Percentiles rank a stretch among this genome's conserved stretches.
These are phyloP conservation scores for Rhizophagus sp. DNA, from an alignment of 192 early-diverging fungal genomes.

Conservation along the genomic window DNA sequence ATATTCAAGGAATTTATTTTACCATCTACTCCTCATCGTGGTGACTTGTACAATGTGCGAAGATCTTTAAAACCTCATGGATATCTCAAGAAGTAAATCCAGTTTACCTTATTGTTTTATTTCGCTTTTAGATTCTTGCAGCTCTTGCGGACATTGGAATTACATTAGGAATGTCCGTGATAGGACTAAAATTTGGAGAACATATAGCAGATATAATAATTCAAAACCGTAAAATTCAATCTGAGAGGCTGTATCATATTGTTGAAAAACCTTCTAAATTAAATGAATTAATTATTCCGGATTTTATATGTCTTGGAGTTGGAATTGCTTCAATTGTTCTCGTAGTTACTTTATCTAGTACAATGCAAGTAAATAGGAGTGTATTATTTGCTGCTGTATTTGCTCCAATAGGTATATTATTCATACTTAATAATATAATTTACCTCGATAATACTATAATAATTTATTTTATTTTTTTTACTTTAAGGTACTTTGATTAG, in stretches of 20 bases:
- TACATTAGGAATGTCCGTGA: slow-evolving; percentile 49
- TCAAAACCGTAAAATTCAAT: not conserved
- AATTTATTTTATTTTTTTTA: not conserved
- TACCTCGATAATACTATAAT: not conserved
- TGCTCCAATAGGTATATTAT: slow-evolving; percentile 42
- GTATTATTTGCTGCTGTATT: slow-evolving; percentile 49
- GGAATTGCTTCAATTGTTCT: slow-evolving; percentile 45
- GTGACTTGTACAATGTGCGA: slow-evolving; percentile 44
- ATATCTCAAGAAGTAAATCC: not conserved
- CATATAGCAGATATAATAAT: slow-evolving; percentile 43
- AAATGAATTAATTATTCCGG: not conserved
- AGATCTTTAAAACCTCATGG: not conserved
- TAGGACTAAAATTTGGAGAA: slow-evolving; percentile 47
- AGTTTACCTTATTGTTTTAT: not conserved
- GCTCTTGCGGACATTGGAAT: slow-evolving; percentile 46
- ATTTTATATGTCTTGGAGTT: slow-evolving; percentile 4
- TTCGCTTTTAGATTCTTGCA: slow-evolving; percentile 34
- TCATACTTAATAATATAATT: not conserved
- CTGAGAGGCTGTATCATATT: not conserved
- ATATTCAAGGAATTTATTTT: slow-evolving; percentile 52
- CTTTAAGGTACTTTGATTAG: slow-evolving; percentile 44
- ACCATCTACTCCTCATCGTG: slow-evolving; percentile 25
- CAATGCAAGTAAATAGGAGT: slow-evolving; percentile 28
- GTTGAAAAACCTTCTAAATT: not conserved
- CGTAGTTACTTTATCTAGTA: slow-evolving; percentile 32